Percentiles rank a stretch among this genome's conserved stretches.
These are phyloP conservation scores for Epichloe scottii DNA, from an alignment of 2,329 filamentous ascomycete species.

Conservation along the genomic window DNA sequence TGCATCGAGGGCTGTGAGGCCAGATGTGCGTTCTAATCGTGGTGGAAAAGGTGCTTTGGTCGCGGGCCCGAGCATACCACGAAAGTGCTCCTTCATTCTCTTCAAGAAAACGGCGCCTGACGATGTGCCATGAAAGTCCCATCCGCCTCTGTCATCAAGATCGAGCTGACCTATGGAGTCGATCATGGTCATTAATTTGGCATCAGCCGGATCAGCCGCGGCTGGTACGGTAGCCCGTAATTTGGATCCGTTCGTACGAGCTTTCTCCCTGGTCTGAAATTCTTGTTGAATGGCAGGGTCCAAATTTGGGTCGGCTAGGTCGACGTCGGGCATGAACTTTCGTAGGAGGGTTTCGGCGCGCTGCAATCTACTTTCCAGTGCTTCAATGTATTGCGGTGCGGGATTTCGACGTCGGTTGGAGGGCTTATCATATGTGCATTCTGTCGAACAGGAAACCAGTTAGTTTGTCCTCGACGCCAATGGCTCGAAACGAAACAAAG, in stretches of 20 bases:
- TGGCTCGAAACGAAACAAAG: neutral
- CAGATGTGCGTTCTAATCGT: conserved; percentile 33
- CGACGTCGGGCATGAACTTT: conserved; percentile 70
- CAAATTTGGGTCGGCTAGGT: conserved; percentile 73
- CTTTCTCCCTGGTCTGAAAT: conserved; percentile 42
- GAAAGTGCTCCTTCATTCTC: conserved; percentile 78
- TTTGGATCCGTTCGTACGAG: conserved; percentile 32
- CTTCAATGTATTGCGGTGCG: conserved; percentile 85
- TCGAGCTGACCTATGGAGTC: conserved; percentile 84
- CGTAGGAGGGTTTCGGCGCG: conserved; percentile 71
- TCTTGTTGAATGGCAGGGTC: conserved; percentile 66
- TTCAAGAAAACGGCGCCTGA: conserved; percentile 83
- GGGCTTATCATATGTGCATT: conserved; percentile 91
- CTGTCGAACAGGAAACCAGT: conserved; percentile 29
- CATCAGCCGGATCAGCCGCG: conserved; percentile 43
- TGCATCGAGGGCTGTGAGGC: conserved; percentile 52
- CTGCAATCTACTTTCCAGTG: conserved; percentile 69
- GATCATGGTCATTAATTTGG: conserved; percentile 84
- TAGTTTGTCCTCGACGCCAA: neutral
- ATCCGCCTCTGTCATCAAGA: conserved; percentile 79
- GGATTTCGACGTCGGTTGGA: conserved; percentile 86
- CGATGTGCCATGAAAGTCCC: conserved; percentile 90
- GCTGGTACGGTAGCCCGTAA: conserved; percentile 22
- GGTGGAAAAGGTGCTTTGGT: conserved; percentile 47
- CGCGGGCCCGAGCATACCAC: conserved; percentile 57